Percentiles rank a stretch among this genome's conserved stretches.
These are phyloP conservation scores for Ogataea pilisensis DNA, from an alignment of 805 yeast species.

Conservation along the genomic window DNA sequence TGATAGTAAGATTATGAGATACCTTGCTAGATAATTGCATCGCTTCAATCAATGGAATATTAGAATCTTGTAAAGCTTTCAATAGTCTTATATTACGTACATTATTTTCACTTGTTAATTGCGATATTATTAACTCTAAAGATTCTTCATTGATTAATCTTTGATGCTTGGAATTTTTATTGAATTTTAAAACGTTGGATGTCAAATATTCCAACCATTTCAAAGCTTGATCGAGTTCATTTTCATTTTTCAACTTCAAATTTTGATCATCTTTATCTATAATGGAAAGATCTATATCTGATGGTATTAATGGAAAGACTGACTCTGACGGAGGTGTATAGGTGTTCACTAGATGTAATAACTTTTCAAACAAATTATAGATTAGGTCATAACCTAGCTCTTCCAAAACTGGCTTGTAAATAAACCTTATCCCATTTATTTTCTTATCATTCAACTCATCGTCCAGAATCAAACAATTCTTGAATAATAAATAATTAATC, in stretches of 20 bases:
- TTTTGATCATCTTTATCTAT: slow-evolving; percentile 3
- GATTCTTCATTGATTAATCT: slow-evolving; percentile 16
- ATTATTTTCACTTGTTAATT: slow-evolving; percentile 10
- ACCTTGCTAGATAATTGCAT: slow-evolving; percentile 11
- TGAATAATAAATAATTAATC: slow-evolving; percentile 25
- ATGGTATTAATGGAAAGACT: neutral
- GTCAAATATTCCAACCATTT: slow-evolving; percentile 27
- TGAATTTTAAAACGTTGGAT: slow-evolving; percentile 13
- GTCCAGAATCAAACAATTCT: slow-evolving; percentile 31
- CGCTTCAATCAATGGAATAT: slow-evolving; percentile 8
- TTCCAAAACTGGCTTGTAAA: slow-evolving; percentile 29
- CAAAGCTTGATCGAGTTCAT: slow-evolving; percentile 13
- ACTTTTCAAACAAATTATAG: slow-evolving; percentile 11
- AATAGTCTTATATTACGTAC: slow-evolving; percentile 5
- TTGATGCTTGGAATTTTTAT: slow-evolving; percentile 18
- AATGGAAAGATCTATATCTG: no score
- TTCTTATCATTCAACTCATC: slow-evolving; percentile 23
- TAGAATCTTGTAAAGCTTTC: slow-evolving; percentile 4
- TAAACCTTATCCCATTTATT: slow-evolving; percentile 23
- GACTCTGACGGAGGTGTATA: neutral
- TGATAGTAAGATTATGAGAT: slow-evolving; percentile 12
- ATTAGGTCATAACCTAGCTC: slow-evolving; percentile 18
- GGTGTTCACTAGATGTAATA: slow-evolving; percentile 11
- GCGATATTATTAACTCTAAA: slow-evolving; percentile 6
- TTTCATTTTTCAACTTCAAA: slow-evolving; percentile 2